Evolutionary conservation across 2,329 filamentous ascomycete species (phyloP).

Genomic region (Talaromyces atroroseus): DNA sequence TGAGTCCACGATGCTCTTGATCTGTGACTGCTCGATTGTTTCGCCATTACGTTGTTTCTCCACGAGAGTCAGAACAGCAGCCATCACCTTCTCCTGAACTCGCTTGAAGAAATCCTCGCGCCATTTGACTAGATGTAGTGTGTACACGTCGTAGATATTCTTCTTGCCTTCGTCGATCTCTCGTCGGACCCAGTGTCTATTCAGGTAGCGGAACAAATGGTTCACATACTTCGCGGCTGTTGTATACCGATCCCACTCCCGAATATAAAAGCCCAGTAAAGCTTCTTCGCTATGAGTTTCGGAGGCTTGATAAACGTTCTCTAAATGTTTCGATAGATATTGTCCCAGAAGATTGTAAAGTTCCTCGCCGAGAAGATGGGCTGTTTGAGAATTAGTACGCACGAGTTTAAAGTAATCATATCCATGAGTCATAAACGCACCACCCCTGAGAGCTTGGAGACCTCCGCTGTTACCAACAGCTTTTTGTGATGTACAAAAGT

Average conservation of each 20-base stretch:
- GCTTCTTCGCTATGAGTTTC: constrained; percentile 82
- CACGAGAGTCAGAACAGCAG: constrained; percentile 85
- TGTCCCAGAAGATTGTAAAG: constrained; percentile 86
- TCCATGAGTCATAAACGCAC: constrained; percentile 40
- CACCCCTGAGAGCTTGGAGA: constrained; percentile 62
- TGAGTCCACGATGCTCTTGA: constrained; percentile 94
- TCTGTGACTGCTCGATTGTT: constrained; percentile 94
- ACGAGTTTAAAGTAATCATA: constrained; percentile 6
- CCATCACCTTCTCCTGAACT: constrained; percentile 87
- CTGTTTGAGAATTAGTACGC: constrained; percentile 43
- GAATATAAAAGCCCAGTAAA: constrained; percentile 85
- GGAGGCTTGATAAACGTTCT: constrained; percentile 64
- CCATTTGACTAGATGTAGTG: constrained; percentile 92
- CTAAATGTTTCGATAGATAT: constrained; percentile 75
- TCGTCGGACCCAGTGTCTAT: constrained; percentile 97
- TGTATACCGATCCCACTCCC: constrained; percentile 94
- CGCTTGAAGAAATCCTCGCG: constrained; percentile 81
- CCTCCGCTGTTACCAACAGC: constrained; percentile 59
- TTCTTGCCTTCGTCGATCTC: constrained; percentile 99
- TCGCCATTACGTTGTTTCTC: constrained; percentile 97
- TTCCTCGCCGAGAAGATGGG: constrained; percentile 91
- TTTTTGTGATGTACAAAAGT: constrained; percentile 98
- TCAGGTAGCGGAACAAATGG: constrained; percentile 92
- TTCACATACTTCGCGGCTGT: constrained; percentile 96
- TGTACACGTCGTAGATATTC: constrained; percentile 97